phyloP scores from a whole-genome alignment of 2,329 filamentous ascomycete species.

The Ceratocystis destructans region DNA sequence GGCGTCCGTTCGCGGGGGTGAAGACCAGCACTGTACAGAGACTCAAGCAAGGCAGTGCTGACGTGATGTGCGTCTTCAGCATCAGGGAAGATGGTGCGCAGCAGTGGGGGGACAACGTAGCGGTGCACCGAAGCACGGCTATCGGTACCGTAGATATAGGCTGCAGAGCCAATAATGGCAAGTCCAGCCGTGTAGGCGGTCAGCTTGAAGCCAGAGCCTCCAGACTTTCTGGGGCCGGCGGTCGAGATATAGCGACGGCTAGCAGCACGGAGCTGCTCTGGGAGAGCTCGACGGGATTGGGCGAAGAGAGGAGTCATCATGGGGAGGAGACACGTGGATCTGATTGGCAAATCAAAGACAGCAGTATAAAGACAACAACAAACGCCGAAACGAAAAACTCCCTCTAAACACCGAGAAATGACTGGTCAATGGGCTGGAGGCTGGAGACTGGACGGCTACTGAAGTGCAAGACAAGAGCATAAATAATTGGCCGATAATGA shows the following conservation, averaged over 20 bases:
- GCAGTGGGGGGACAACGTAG: constrained; percentile 49
- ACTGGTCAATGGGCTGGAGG: constrained; percentile 12
- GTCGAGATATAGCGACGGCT: constrained; percentile 26
- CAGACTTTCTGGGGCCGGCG: constrained; percentile 22
- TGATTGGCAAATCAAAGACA: not conserved
- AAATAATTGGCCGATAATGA: not conserved
- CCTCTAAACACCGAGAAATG: not conserved
- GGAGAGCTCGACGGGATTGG: constrained; percentile 18
- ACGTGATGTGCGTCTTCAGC: constrained; percentile 86
- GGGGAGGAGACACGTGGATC: constrained; percentile 17
- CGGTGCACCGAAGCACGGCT: constrained; percentile 57
- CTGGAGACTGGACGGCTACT: not conserved
- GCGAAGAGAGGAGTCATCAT: constrained; percentile 19
- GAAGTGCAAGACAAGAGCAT: not conserved
- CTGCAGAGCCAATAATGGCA: constrained; percentile 31
- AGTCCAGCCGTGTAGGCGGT: constrained; percentile 31
- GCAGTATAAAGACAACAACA: not conserved
- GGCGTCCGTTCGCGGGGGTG: constrained; percentile 63
- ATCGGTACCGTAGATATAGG: constrained; percentile 60
- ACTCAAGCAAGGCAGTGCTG: constrained; percentile 57
- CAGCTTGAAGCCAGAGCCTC: constrained; percentile 27
- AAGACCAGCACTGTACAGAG: constrained; percentile 58
- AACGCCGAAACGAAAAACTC: too few relatives aligned
- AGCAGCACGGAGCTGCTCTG: constrained; percentile 18
- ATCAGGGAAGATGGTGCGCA: constrained; percentile 56